Percentiles rank a stretch among this genome's conserved stretches.
phyloP scores from a whole-genome alignment of 805 yeast species.

The Barnettozyma botsteinii region DNA sequence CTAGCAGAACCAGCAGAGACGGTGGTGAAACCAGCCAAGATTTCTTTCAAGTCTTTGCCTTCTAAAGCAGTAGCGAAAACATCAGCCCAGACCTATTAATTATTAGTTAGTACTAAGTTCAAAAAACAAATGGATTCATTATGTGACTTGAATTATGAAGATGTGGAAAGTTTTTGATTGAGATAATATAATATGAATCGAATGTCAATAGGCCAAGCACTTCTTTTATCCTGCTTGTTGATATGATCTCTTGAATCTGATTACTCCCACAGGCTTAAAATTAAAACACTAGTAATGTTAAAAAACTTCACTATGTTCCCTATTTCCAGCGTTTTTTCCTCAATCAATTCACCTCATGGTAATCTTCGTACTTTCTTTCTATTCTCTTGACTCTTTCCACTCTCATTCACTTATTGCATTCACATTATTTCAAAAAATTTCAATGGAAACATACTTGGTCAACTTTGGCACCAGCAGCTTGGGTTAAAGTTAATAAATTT shows the following conservation, averaged over 20 bases:
- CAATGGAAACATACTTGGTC: conserved; percentile 44
- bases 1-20: conserved; percentile 47
- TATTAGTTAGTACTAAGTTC: conserved; percentile 17
- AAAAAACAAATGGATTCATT: background rate
- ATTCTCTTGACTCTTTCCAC: background rate
- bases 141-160: no score
- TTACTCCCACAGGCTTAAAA: no score
- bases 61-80: conserved; percentile 79
- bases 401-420: background rate
- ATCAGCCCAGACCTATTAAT: conserved; percentile 64
- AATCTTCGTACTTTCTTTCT: background rate
- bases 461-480: conserved; percentile 73
- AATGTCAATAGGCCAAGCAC: no score
- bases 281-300: no score
- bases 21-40: conserved; percentile 52
- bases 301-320: no score
- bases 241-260: no score
- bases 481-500: conserved; percentile 65
- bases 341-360: no score
- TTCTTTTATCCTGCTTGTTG: no score
- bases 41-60: conserved; percentile 67
- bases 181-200: no score
- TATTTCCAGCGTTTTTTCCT: no score
- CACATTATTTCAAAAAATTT: background rate
- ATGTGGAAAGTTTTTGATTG: no score